Evolutionary conservation across 169 alveolate species (phyloP), one percentile per base, ranked within the genome.

Genomic region (Eimeria brunetti): DNA sequence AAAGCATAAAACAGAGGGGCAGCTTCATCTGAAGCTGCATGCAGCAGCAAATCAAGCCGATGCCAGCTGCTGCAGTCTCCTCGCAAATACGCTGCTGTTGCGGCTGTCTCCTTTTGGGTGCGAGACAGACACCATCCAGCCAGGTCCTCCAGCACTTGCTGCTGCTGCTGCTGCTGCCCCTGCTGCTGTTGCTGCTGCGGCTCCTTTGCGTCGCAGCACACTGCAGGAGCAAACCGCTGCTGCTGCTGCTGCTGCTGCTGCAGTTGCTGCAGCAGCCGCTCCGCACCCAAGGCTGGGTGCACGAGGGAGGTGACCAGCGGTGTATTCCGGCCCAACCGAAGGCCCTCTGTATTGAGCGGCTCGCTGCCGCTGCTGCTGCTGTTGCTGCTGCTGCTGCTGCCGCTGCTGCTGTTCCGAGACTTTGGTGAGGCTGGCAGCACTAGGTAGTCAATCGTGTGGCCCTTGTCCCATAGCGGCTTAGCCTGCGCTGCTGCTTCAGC

Each of bases 11-110:
- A 83, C 20, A 91, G 84, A 30, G 71, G 80, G 30, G 95, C 95
- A 9, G 95, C 95, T 73, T 91, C 95, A n/a, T 91, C 90, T 24
- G 95, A 76, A 3, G 89, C 90, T 6, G 91, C 95, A 53, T 64
- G 83, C 84, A 75, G 60, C 85, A 91, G 49, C 91, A 91, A 51
- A 71, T 91, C 95, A 36, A 20, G 89, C 5, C 95, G 95, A 53
- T 73, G 90, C 69, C 89, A 81, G 73, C 53, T 81, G 89, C 30
- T 81, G 89, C 89, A 81, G 7, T 81, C 73, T 16, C 89, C 89
- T 3, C 64, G 49, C 16, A 81, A 53, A 51, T 81, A 81, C 20
- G 73, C 71, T 30, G 89, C 73, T 46, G 89, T 33, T 81, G 89
- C 64, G 11, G 89, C 67, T 7, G 89, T 81, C 89, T 81, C 89